phyloP scores from a whole-genome alignment of 495 filamentous ascomycete species.

The Trichocladium uniseriatum region DNA sequence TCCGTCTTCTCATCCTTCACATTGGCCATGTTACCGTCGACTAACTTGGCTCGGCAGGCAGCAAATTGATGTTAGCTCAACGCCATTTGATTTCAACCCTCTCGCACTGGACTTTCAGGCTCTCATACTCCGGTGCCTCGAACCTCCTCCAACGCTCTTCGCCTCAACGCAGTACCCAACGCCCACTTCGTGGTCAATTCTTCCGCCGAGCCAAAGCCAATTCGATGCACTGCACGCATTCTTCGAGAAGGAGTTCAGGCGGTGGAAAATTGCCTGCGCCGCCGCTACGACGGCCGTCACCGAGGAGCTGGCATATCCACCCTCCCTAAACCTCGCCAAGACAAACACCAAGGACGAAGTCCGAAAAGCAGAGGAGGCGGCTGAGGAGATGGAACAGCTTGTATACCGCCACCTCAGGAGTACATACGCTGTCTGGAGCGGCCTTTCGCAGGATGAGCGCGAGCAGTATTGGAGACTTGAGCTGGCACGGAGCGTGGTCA shows the following conservation, averaged over 20 bases:
- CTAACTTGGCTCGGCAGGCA: conserved; percentile 28
- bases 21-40: conserved; percentile 2
- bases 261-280: conserved; percentile 45
- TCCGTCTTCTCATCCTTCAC: conserved; percentile 21
- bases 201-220: conserved; percentile 60
- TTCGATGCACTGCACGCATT: conserved; percentile 57
- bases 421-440: conserved; percentile 62
- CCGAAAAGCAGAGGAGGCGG: conserved; percentile 29
- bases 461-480: conserved; percentile 70
- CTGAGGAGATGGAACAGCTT: conserved; percentile 48
- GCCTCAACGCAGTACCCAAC: conserved; percentile 60
- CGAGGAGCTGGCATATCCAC: conserved; percentile 36
- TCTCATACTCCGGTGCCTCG: conserved; percentile 69
- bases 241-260: conserved; percentile 54
- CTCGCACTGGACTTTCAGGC: conserved; percentile 72
- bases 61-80: conserved; percentile 36
- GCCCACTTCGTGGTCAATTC: conserved; percentile 62
- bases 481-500: conserved; percentile 58
- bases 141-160: conserved; percentile 67
- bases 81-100: conserved; percentile 76
- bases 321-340: conserved; percentile 13
- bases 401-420: conserved; percentile 58
- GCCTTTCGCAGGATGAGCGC: conserved; percentile 44
- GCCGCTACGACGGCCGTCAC: conserved; percentile 33
- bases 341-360: conserved; percentile 38